Conservation (phyloP, 495 filamentous ascomycete genomes). For the Aspergillus hancockii region DNA sequence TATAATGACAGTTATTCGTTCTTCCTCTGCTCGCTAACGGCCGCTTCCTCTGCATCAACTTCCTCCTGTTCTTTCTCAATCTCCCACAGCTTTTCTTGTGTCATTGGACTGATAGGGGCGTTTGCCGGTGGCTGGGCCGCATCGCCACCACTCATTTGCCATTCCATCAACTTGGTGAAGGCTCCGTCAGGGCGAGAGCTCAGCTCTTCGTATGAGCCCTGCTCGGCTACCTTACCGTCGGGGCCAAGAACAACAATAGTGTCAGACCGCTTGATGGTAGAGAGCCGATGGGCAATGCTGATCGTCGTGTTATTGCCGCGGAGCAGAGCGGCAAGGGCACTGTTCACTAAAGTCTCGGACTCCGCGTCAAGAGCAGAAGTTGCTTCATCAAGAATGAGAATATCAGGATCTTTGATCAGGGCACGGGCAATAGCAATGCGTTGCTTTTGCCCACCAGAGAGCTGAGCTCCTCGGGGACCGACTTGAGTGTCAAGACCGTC, state of each 20-base stretch:
- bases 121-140: conserved; percentile 27
- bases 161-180: conserved; percentile 96
- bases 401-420: conserved; percentile 93
- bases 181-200: conserved; percentile 71
- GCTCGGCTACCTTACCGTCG: conserved; percentile 87
- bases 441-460: conserved; percentile 96
- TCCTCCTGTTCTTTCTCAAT: conserved; percentile 32
- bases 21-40: conserved; percentile 12
- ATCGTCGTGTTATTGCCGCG: conserved; percentile 91
- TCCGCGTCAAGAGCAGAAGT: conserved; percentile 96
- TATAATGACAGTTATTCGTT: conserved; percentile 4
- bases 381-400: conserved; percentile 93
- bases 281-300: conserved; percentile 91
- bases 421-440: conserved; percentile 96
- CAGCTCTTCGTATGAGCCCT: conserved; percentile 78
- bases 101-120: conserved; percentile 22
- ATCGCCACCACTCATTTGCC: conserved; percentile 93
- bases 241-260: conserved; percentile 83
- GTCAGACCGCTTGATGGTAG: conserved; percentile 93
- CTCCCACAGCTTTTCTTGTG: conserved; percentile 38
- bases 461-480: conserved; percentile 86
- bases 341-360: conserved; percentile 92
- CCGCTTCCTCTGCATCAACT: conserved; percentile 10
- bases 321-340: conserved; percentile 78
- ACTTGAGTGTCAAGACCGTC: conserved; percentile 94